These are phyloP conservation scores for Escovopsis sp. DNA, from an alignment of 2,329 filamentous ascomycete genomes.

Conservation along the genomic window DNA sequence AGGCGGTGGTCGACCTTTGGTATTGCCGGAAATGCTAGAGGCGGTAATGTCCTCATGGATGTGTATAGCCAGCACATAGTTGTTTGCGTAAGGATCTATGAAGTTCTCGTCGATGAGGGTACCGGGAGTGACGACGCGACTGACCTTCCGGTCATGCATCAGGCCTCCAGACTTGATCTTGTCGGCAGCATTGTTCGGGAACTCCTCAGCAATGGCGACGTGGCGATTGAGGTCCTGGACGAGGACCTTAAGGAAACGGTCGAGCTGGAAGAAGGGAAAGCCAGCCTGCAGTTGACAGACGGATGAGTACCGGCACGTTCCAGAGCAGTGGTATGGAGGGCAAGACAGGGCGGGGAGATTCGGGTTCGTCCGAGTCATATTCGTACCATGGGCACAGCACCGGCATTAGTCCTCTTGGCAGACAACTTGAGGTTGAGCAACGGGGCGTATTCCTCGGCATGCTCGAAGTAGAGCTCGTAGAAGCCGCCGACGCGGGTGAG, in stretches of 20 bases:
- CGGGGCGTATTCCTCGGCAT: conserved; percentile 78
- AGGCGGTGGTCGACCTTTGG: neutral
- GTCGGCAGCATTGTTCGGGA: conserved; percentile 55
- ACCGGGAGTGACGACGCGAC: conserved; percentile 81
- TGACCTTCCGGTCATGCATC: conserved; percentile 71
- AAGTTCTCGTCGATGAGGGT: conserved; percentile 97
- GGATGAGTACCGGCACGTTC: neutral
- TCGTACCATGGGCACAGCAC: conserved; percentile 69
- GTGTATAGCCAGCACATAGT: conserved; percentile 77
- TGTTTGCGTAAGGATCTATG: conserved; percentile 86
- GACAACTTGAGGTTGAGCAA: conserved; percentile 79
- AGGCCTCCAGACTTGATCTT: conserved; percentile 63
- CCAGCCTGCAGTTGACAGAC: conserved; percentile 45
- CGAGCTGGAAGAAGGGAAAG: conserved; percentile 85
- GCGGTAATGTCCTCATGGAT: conserved; percentile 16
- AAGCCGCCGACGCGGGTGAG: conserved; percentile 89
- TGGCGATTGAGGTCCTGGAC: conserved; percentile 84
- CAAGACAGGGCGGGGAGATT: conserved; percentile 2
- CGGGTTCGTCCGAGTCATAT: neutral
- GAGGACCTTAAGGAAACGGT: conserved; percentile 81
- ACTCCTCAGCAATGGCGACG: conserved; percentile 90
- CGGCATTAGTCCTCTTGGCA: conserved; percentile 63
- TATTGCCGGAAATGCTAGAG: neutral
- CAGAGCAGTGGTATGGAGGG: neutral
- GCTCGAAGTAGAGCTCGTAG: conserved; percentile 95